Evolutionary conservation across 2,329 filamentous ascomycete species (phyloP).

Genomic region (Ilyonectria destructans): DNA sequence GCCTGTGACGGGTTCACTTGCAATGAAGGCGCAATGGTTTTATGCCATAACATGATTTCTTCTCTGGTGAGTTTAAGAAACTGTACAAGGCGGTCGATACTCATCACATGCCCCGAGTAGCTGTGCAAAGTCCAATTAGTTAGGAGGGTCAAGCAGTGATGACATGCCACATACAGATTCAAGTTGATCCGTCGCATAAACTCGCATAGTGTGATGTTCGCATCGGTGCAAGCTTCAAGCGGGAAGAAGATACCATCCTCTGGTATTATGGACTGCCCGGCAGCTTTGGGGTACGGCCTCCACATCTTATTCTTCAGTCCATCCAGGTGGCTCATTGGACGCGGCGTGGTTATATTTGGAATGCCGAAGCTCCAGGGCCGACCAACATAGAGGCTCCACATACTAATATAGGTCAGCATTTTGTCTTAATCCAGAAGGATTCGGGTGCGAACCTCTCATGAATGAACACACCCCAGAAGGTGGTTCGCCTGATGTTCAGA

Average conservation of each 20-base stretch:
- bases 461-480: conserved; percentile 40
- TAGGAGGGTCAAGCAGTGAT: neutral
- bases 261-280: neutral
- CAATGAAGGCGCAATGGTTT: neutral
- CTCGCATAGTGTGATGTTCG: conserved; percentile 31
- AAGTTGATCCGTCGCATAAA: conserved; percentile 39
- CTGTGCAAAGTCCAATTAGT: neutral
- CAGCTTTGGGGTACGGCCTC: conserved; percentile 16
- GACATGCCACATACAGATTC: conserved; percentile 33
- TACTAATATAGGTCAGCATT: conserved; percentile 12
- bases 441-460: conserved; percentile 23
- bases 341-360: conserved; percentile 35
- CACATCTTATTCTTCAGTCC: conserved; percentile 7
- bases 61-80: conserved; percentile 19
- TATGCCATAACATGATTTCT: conserved; percentile 20
- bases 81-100: neutral
- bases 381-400: conserved; percentile 40
- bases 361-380: conserved; percentile 40
- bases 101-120: conserved; percentile 16
- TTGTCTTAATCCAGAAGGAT: neutral
- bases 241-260: conserved; percentile 12
- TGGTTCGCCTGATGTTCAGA: conserved; percentile 29
- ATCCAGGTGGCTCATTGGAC: conserved; percentile 10
- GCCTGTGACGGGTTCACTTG: neutral
- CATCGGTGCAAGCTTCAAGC: conserved; percentile 13